These are phyloP conservation scores for Geosmithia morbida DNA, from an alignment of 2,329 filamentous ascomycete species.

Conservation along the genomic window DNA sequence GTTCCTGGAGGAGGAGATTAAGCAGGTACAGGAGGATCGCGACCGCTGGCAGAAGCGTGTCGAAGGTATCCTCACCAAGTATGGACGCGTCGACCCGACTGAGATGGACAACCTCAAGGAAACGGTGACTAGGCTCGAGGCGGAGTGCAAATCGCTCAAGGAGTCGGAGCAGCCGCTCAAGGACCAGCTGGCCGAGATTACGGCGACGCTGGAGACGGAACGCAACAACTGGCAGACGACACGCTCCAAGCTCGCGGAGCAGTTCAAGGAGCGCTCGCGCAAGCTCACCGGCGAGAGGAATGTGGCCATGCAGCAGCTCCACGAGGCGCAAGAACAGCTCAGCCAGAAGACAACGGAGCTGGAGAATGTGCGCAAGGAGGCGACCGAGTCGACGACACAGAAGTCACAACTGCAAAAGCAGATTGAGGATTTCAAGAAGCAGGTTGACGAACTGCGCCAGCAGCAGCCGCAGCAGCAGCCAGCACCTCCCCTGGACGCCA, in stretches of 20 bases:
- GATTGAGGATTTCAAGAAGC: slow-evolving; percentile 25
- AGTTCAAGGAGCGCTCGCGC: slow-evolving; percentile 46
- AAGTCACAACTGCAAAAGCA: slow-evolving; percentile 25
- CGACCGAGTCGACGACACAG: slow-evolving; percentile 15
- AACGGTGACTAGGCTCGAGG: slow-evolving; percentile 51
- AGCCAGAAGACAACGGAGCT: slow-evolving; percentile 38
- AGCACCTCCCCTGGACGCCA: slow-evolving; percentile 13
- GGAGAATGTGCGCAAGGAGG: slow-evolving; percentile 26
- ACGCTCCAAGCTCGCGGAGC: slow-evolving; percentile 40
- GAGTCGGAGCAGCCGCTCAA: slow-evolving; percentile 35
- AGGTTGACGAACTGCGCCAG: slow-evolving; percentile 22
- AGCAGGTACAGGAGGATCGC: slow-evolving; percentile 77
- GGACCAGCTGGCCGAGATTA: slow-evolving; percentile 35
- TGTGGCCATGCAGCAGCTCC: slow-evolving; percentile 35
- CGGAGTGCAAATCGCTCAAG: slow-evolving; percentile 46
- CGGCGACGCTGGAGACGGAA: slow-evolving; percentile 37
- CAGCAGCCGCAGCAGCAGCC: slow-evolving; percentile 17
- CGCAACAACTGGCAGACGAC: slow-evolving; percentile 36
- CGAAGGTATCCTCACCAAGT: slow-evolving; percentile 90
- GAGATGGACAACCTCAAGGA: slow-evolving; percentile 84
- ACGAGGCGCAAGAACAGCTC: slow-evolving; percentile 34
- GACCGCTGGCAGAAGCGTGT: slow-evolving; percentile 94
- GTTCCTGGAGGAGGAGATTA: slow-evolving; percentile 76
- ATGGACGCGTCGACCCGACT: slow-evolving; percentile 85
- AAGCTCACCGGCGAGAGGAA: slow-evolving; percentile 39